Evolutionary conservation across 2,329 filamentous ascomycete genomes (phyloP).

Genomic region (Aspergillus melleus): DNA sequence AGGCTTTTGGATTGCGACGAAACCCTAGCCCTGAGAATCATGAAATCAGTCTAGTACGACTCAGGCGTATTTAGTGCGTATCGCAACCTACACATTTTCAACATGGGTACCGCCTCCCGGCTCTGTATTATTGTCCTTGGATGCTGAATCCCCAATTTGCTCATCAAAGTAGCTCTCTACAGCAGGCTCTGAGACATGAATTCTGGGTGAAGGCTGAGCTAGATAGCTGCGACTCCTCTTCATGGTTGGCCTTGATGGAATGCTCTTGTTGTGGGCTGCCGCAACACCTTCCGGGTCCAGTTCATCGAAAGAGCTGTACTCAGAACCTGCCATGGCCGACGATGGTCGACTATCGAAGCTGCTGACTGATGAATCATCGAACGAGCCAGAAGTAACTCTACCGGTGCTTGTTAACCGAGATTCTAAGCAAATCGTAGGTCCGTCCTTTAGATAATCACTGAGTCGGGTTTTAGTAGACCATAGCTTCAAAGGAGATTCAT

Average conservation of each 20-base stretch:
- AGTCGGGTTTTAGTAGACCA: slow-evolving; percentile 32
- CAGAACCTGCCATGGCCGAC: slow-evolving; percentile 11
- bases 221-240: slow-evolving; percentile 27
- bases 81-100: too few species aligned
- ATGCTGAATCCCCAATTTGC: slow-evolving; percentile 6
- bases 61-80: neutral
- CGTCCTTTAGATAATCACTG: slow-evolving; percentile 55
- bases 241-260: slow-evolving; percentile 20
- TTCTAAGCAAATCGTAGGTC: slow-evolving; percentile 56
- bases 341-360: slow-evolving; percentile 31
- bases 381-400: slow-evolving; percentile 21
- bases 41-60: neutral
- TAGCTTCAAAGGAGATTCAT: slow-evolving; percentile 32
- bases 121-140: neutral
- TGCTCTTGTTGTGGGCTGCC: slow-evolving; percentile 1
- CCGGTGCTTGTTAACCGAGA: slow-evolving; percentile 48
- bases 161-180: slow-evolving; percentile 22
- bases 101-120: too few species aligned
- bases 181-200: slow-evolving; percentile 31
- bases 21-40: slow-evolving; percentile 7
- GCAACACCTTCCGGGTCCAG: neutral
- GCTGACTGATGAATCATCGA: slow-evolving; percentile 32
- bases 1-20: slow-evolving; percentile 23
- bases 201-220: slow-evolving; percentile 23
- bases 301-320: neutral